Percentiles rank a stretch among this genome's conserved stretches.
Conservation (phyloP, 345 rosid genomes). For the Trapa incisa region DNA sequence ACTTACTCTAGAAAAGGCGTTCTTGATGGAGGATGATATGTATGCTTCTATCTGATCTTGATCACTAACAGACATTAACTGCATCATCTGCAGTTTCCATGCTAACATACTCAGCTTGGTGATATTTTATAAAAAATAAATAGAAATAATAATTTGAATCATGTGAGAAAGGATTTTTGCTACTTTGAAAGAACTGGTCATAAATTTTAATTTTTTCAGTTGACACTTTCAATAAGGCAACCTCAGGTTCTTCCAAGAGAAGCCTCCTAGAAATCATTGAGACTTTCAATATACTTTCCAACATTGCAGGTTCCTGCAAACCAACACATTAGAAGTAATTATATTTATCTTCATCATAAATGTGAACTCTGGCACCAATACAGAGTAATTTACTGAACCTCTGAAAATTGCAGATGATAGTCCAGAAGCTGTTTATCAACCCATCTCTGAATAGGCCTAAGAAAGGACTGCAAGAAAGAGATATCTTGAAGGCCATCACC, state of each 20-base stretch:
- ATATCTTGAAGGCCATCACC: conserved; percentile 38
- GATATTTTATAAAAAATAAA: neutral
- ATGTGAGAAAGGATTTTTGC: neutral
- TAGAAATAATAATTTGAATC: neutral
- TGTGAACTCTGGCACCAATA: neutral
- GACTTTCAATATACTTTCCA: conserved; percentile 67
- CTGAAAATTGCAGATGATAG: conserved; percentile 79
- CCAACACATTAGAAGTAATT: neutral
- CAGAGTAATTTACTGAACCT: conserved; percentile 37
- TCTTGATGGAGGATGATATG: conserved; percentile 71
- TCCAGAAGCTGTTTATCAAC: conserved; percentile 76
- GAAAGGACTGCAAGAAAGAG: conserved; percentile 71
- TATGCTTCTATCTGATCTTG: conserved; percentile 78
- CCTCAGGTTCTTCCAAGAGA: conserved; percentile 79
- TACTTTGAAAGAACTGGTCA: neutral
- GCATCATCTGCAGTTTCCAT: conserved; percentile 38
- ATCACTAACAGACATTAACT: conserved; percentile 44
- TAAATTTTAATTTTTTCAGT: neutral
- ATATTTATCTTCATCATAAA: neutral
- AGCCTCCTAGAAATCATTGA: conserved; percentile 87
- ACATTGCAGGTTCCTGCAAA: conserved; percentile 41
- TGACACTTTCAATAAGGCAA: conserved; percentile 21
- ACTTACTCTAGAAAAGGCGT: conserved; percentile 69
- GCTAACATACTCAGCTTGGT: neutral
- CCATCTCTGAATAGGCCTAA: conserved; percentile 86